phyloP scores from a whole-genome alignment of 345 rosid species.

The Citrus medica region DNA sequence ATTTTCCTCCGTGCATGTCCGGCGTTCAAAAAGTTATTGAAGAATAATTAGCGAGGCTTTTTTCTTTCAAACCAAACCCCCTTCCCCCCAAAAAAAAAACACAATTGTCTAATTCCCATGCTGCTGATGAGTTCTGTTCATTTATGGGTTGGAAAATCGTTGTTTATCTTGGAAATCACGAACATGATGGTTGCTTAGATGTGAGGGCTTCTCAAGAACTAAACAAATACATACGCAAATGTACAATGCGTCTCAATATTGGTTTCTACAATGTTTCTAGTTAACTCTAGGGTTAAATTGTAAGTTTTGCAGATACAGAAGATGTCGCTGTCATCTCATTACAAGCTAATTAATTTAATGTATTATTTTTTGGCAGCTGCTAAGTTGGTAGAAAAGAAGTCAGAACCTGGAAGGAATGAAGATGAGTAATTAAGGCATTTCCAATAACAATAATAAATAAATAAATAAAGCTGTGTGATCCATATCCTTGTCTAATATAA shows the following conservation, averaged over 20 bases:
- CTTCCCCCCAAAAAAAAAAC: too few relatives aligned
- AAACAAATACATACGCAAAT: not conserved
- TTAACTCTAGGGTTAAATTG: not conserved
- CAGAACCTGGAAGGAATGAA: not conserved
- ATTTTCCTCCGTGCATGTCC: too few relatives aligned
- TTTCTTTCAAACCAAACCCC: too few relatives aligned
- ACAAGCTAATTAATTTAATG: not conserved
- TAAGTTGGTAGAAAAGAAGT: not conserved
- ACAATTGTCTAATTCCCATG: too few relatives aligned
- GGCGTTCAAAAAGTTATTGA: too few relatives aligned
- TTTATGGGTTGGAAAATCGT: not conserved
- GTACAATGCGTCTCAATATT: slow-evolving; percentile 9
- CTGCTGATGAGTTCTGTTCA: too few relatives aligned
- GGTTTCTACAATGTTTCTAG: slow-evolving; percentile 23
- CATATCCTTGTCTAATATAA: too few relatives aligned
- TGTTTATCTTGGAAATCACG: not conserved
- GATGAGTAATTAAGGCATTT: not conserved
- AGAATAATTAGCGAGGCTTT: too few relatives aligned
- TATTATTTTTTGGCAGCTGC: too few relatives aligned
- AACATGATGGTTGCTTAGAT: not conserved
- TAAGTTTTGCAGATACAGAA: not conserved
- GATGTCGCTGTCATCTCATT: not conserved
- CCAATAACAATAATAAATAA: not conserved
- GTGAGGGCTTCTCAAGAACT: not conserved
- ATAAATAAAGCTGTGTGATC: too few relatives aligned